Conservation (phyloP, 495 filamentous ascomycete genomes). For the Penicillium salamii region DNA sequence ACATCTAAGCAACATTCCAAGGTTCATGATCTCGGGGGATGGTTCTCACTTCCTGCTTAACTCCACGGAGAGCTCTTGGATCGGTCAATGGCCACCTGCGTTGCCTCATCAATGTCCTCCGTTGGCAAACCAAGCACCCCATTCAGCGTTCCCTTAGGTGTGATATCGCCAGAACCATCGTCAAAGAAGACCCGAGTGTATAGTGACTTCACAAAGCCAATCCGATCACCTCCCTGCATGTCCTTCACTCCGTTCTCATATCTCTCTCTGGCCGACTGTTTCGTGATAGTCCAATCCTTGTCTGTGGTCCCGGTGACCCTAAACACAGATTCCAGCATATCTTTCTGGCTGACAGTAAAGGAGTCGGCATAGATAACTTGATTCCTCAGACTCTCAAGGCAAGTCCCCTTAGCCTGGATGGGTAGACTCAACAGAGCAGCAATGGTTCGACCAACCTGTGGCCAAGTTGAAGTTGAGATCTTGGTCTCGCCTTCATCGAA, state of each 20-base stretch:
- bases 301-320: conserved; percentile 52
- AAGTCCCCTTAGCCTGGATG: conserved; percentile 38
- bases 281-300: conserved; percentile 54
- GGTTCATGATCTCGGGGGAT: too few species aligned
- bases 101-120: conserved; percentile 59
- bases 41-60: too few species aligned
- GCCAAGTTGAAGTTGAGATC: conserved; percentile 40
- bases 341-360: conserved; percentile 48
- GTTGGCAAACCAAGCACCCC: conserved; percentile 49
- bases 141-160: conserved; percentile 42
- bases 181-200: conserved; percentile 53
- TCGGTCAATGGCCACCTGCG: conserved; percentile 19
- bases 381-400: conserved; percentile 33
- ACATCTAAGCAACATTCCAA: too few species aligned
- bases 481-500: conserved; percentile 48
- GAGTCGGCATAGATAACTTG: conserved; percentile 40
- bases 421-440: conserved; percentile 42
- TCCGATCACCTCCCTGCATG: conserved; percentile 40
- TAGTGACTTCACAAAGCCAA: conserved; percentile 31
- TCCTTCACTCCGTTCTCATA: conserved; percentile 36
- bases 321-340: conserved; percentile 50
- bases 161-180: conserved; percentile 42
- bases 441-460: conserved; percentile 44
- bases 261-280: conserved; percentile 40
- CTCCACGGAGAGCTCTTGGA: conserved; percentile 1